These are phyloP conservation scores for Sphaerosporella brunnea DNA, from an alignment of 495 filamentous ascomycete species.

Conservation along the genomic window DNA sequence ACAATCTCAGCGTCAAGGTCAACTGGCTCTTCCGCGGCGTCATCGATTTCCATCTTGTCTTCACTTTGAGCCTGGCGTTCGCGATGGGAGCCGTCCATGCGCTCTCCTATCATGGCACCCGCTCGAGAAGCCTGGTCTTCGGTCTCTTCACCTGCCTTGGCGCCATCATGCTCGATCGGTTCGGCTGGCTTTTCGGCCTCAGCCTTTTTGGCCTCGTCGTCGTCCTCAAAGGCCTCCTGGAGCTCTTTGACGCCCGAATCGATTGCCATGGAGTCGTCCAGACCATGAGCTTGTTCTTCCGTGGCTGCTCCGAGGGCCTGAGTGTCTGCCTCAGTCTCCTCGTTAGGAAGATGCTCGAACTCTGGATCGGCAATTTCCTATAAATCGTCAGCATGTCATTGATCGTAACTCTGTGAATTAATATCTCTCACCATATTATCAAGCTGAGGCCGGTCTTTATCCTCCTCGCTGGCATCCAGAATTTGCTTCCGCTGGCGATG, in stretches of 20 bases:
- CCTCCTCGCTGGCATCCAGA: constrained; percentile 40
- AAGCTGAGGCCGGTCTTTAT: constrained; percentile 38
- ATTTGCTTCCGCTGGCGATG: constrained; percentile 71
- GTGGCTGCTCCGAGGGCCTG: constrained; percentile 81
- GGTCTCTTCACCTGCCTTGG: constrained; percentile 29
- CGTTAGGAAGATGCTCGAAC: constrained; percentile 78
- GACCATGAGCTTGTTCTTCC: constrained; percentile 62
- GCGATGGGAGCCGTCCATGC: constrained; percentile 10
- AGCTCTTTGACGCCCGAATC: constrained; percentile 46
- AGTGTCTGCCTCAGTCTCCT: constrained; percentile 58
- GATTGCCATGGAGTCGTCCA: constrained; percentile 72
- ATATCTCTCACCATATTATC: constrained; percentile 22
- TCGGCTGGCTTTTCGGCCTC: constrained; percentile 33
- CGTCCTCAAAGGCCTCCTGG: constrained; percentile 39
- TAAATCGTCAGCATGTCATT: constrained; percentile 4
- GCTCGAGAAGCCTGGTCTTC: constrained; percentile 25
- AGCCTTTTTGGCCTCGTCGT: constrained; percentile 39
- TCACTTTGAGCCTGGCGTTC: constrained; percentile 21
- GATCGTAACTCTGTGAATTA: not conserved
- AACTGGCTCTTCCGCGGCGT: constrained; percentile 9
- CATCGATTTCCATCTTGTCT: constrained; percentile 22
- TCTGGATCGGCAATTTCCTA: constrained; percentile 43
- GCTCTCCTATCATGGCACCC: constrained; percentile 28
- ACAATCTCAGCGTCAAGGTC: constrained; percentile 40
- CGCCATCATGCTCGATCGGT: constrained; percentile 29